Evolutionary conservation across 2,329 filamentous ascomycete genomes (phyloP), one percentile per base, ranked within the genome.

Genomic region (Fonsecaea multimorphosa): DNA sequence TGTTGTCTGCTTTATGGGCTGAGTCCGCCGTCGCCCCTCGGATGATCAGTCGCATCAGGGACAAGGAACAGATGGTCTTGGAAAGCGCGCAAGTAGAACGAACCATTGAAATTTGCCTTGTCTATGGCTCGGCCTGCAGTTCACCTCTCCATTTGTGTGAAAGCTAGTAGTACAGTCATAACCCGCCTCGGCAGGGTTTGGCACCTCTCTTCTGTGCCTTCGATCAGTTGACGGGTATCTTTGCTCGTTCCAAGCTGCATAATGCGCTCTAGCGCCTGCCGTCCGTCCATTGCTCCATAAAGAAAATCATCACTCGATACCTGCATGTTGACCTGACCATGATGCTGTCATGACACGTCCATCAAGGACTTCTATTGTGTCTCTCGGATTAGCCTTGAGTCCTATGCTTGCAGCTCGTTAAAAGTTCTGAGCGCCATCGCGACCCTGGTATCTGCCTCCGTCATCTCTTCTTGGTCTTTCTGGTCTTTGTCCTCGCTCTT

Each of bases 401-500:
- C 24, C 61, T 46, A 66, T 16, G 56, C 53, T 19, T 31, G 53
- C 22, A 65, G 49, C 52, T 69, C 67, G 38, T 69, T 69, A 57
- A 67, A 69, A n/a, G 53, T 63, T 51, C 49, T 34, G 11, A 69
- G 59, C 6, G 66, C 63, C 57, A 69, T 64, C 44, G 67, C 67
- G 29, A 69, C 61, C 5, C 59, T 55, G 0, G 66, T 65, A n/a
- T 69, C 67, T 1, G 60, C 49, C 8, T 68, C 66, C n/a, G 54
- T 60, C 27, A 66, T 58, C 11, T 64, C 61, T 1, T 61, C 58
- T 24, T 61, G 60, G 14, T 61, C 53, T n/a, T 64, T 55, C 4
- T 36, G n/a, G 27, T 51, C 51, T 36, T 60, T 44, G n/a, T 58
- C 62, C 6, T 62, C 52, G n/a, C 46, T 24, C 36, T 24, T 11